Evolutionary conservation across 805 yeast species (phyloP).

Genomic region (Candida corydali): DNA sequence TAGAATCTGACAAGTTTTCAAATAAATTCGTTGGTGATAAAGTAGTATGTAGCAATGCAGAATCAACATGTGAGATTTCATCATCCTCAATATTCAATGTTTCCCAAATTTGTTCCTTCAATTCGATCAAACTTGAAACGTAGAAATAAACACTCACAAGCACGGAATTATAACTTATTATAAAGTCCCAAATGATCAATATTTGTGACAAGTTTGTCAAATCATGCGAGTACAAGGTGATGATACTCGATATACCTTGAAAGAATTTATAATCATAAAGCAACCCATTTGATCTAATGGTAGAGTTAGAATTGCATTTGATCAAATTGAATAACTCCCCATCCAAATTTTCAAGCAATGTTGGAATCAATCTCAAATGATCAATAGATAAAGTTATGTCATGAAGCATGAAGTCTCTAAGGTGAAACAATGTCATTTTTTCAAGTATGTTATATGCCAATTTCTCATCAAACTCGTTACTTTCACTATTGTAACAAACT

Average conservation of each 20-base stretch:
- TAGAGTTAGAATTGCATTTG: slow-evolving; percentile 34
- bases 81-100: slow-evolving; percentile 14
- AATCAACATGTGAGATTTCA: slow-evolving; percentile 20
- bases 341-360: slow-evolving; percentile 50
- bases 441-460: slow-evolving; percentile 46
- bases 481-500: slow-evolving; percentile 35
- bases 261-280: slow-evolving; percentile 37
- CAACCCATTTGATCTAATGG: slow-evolving; percentile 19
- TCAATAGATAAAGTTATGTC: slow-evolving; percentile 61
- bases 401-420: slow-evolving; percentile 84
- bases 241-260: slow-evolving; percentile 70
- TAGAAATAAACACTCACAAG: slow-evolving; percentile 57
- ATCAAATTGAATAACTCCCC: slow-evolving; percentile 33
- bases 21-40: slow-evolving; percentile 31
- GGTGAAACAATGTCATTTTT: slow-evolving; percentile 51
- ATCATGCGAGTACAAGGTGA: slow-evolving; percentile 80
- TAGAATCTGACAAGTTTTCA: slow-evolving; percentile 22
- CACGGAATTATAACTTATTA: slow-evolving; percentile 55
- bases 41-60: slow-evolving; percentile 30
- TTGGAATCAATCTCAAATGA: slow-evolving; percentile 65
- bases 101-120: slow-evolving; percentile 41
- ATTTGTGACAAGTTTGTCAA: slow-evolving; percentile 45
- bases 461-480: slow-evolving; percentile 25
- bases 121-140: slow-evolving; percentile 46
- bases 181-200: slow-evolving; percentile 63